Conservation (phyloP, 176 grass and related monocot species). For the Puccinellia tenuiflora region DNA sequence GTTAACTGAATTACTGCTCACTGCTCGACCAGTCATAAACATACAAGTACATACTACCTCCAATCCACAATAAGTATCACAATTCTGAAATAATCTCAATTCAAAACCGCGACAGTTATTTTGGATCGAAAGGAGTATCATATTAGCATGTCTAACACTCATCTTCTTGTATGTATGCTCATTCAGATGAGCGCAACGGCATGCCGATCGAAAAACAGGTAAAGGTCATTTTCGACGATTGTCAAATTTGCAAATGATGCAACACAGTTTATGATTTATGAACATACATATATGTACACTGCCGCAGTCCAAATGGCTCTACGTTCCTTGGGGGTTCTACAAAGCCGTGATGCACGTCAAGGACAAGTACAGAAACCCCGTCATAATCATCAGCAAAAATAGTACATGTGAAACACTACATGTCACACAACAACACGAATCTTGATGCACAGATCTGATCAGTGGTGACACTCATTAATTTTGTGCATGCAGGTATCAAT, state of each 20-base stretch:
- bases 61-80: no score
- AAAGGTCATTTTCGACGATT: neutral
- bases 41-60: no score
- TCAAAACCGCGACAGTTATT: no score
- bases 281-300: neutral
- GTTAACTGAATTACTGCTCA: neutral
- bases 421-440: neutral
- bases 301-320: slow-evolving; percentile 69
- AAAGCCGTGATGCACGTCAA: slow-evolving; percentile 80
- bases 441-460: neutral
- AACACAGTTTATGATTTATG: neutral
- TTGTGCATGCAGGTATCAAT: slow-evolving; percentile 33
- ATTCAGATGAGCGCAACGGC: slow-evolving; percentile 54
- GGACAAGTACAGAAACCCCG: slow-evolving; percentile 55
- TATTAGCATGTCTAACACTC: neutral
- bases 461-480: neutral
- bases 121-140: no score
- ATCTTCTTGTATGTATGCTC: neutral
- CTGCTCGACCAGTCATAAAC: neutral
- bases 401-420: slow-evolving; percentile 23
- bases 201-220: slow-evolving; percentile 63
- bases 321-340: slow-evolving; percentile 89
- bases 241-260: neutral
- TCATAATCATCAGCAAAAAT: slow-evolving; percentile 66
- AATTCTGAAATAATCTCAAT: no score